Evolutionary conservation across 2,329 filamentous ascomycete species (phyloP), one percentile per base, ranked within the genome.

Genomic region (Fusarium fujikuroi): DNA sequence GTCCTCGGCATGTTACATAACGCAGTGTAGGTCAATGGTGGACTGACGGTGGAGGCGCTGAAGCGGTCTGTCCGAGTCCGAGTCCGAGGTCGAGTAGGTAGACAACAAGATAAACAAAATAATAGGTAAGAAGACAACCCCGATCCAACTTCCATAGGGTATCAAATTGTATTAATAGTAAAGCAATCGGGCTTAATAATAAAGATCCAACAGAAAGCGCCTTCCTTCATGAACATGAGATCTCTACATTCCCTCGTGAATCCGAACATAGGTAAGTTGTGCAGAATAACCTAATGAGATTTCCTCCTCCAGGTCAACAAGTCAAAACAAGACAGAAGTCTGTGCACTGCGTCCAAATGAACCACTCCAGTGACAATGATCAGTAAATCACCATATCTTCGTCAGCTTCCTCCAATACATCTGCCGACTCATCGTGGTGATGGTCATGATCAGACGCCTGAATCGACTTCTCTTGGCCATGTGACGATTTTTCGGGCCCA

Each of bases 341-440:
- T 40, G 30, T 60, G 42, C 57, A 34, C 34, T 12, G 16, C 14
- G 64, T 37, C 32, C 30, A 44, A 21, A 30, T n/a, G n/a, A 11
- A 23, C 18, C 42, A 25, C 39, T 44, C 44, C 12, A 15, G 15
- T n/a, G 28, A 42, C 30, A 5, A 21, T 37, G 25, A 52, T 88
- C 85, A 97, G 84, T 97, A 97, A 67, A 97, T 95, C 60, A 97
- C 94, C 76, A 92, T 95, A 78, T 97, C 95, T 84, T 98, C 95
- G 68, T 94, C 93, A 61, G 92, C 93, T 81, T 94, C 93, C 60
- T 96, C 91, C 74, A 97, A 87, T 63, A 95, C 91, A 78, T 95
- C 93, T 60, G 90, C 92, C 57, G 89, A 87, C 70, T 94, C 91
- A 77, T 95, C 92, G 67, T 92, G 85, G 63, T 84, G 85, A 63